These are phyloP conservation scores for Colletotrichum lini DNA, from an alignment of 2,329 filamentous ascomycete species.

Conservation along the genomic window DNA sequence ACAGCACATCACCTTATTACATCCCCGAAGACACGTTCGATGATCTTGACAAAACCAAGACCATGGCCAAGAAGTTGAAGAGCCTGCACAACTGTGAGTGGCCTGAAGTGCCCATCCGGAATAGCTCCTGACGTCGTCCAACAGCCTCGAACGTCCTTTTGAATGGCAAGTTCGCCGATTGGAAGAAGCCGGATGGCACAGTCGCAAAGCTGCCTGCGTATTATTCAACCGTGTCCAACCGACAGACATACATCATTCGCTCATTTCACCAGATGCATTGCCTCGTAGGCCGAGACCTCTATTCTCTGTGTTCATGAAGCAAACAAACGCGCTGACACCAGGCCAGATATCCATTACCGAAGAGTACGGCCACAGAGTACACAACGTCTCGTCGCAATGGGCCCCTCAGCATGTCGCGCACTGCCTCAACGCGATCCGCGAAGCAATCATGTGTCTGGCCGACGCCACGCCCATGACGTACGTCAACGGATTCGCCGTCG, in stretches of 20 bases:
- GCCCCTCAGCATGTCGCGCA: slow-evolving; percentile 24
- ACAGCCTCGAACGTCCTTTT: slow-evolving; percentile 28
- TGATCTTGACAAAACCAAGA: slow-evolving; percentile 21
- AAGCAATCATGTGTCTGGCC: slow-evolving; percentile 31
- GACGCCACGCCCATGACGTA: slow-evolving; percentile 33
- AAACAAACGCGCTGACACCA: too few species aligned
- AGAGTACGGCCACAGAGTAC: slow-evolving; percentile 24
- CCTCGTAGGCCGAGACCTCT: background rate
- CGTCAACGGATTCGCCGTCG: slow-evolving; percentile 25
- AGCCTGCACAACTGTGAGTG: slow-evolving; percentile 23
- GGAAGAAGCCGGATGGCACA: slow-evolving; percentile 28
- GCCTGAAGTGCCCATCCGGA: too few species aligned
- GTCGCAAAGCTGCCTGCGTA: slow-evolving; percentile 25
- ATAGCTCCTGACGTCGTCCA: background rate
- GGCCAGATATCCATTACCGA: slow-evolving; percentile 29
- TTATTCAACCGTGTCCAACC: slow-evolving; percentile 28
- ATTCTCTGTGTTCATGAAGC: too few species aligned
- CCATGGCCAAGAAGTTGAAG: slow-evolving; percentile 10
- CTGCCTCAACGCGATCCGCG: slow-evolving; percentile 25
- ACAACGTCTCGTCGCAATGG: slow-evolving; percentile 31
- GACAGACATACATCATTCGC: slow-evolving; percentile 32
- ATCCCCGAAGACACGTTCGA: slow-evolving; percentile 27
- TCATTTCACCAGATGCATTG: slow-evolving; percentile 38
- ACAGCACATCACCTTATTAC: slow-evolving; percentile 22
- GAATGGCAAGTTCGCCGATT: slow-evolving; percentile 26